phyloP scores from a whole-genome alignment of 2,329 filamentous ascomycete species.

The Xylariales sp. region DNA sequence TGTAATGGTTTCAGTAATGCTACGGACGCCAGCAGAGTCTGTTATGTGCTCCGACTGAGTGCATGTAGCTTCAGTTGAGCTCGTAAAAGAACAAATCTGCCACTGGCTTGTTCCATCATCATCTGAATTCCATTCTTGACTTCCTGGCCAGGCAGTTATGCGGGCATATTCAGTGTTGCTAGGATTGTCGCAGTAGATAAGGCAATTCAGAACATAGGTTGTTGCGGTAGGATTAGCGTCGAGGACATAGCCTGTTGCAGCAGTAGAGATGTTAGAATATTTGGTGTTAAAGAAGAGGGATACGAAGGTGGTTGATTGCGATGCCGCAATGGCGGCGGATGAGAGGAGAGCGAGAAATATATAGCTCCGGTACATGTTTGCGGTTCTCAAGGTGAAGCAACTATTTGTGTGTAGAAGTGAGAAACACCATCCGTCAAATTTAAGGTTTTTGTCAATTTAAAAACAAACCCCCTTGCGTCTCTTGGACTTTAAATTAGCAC shows the following conservation, averaged over 20 bases:
- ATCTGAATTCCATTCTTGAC: background rate
- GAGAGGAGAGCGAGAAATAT: background rate
- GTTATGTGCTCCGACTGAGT: background rate
- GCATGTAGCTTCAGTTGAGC: slow-evolving; percentile 1
- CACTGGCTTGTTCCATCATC: background rate
- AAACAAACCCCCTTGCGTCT: too few species aligned
- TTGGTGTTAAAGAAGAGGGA: background rate
- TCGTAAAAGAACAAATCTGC: background rate
- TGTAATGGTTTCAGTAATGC: background rate
- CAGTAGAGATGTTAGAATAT: background rate
- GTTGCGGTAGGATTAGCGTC: slow-evolving; percentile 2
- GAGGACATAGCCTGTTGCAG: slow-evolving; percentile 4
- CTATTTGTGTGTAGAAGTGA: too few species aligned
- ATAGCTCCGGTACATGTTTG: background rate
- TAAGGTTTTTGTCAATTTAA: too few species aligned
- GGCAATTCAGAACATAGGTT: slow-evolving; percentile 3
- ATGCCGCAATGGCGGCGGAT: background rate
- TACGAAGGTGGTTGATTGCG: slow-evolving; percentile 1
- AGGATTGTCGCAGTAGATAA: background rate
- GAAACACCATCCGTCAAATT: too few species aligned
- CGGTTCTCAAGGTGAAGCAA: background rate
- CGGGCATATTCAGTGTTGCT: slow-evolving; percentile 5
- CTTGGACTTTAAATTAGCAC: too few species aligned
- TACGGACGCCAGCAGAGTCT: background rate
- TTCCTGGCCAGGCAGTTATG: background rate